These are phyloP conservation scores for Ceratocystis diversiconidia DNA, from an alignment of 2,329 filamentous ascomycete species.

Conservation along the genomic window DNA sequence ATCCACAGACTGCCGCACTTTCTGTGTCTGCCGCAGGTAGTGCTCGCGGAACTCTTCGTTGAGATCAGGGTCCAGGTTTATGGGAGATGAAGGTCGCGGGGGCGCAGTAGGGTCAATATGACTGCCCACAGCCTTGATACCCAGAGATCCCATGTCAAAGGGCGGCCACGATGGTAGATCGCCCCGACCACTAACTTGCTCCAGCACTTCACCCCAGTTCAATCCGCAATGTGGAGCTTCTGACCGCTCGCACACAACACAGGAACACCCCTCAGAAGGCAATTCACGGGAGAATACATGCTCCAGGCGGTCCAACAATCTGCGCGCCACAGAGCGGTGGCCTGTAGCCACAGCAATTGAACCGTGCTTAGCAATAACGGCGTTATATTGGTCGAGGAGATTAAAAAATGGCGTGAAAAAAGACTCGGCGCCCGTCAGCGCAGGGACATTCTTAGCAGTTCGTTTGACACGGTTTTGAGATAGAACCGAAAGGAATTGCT, in stretches of 20 bases:
- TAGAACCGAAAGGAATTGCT: conserved; percentile 53
- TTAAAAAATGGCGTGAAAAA: conserved; percentile 74
- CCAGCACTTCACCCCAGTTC: conserved; percentile 90
- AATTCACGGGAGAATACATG: conserved; percentile 90
- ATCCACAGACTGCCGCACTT: conserved; percentile 82
- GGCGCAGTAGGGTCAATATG: conserved; percentile 47
- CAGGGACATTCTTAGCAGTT: conserved; percentile 46
- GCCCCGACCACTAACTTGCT: conserved; percentile 77
- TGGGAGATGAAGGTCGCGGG: conserved; percentile 43
- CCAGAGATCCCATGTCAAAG: conserved; percentile 55
- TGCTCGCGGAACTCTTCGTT: conserved; percentile 87
- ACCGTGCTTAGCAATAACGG: conserved; percentile 67
- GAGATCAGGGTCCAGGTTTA: conserved; percentile 81
- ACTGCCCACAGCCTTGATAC: conserved; percentile 43
- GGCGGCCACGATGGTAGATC: conserved; percentile 83
- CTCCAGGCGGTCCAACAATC: conserved; percentile 77
- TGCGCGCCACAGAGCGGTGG: conserved; percentile 83
- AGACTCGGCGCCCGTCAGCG: conserved; percentile 51
- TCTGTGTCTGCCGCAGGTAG: conserved; percentile 81
- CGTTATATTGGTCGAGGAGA: conserved; percentile 72
- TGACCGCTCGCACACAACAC: conserved; percentile 61
- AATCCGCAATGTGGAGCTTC: conserved; percentile 55
- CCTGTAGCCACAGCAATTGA: conserved; percentile 91
- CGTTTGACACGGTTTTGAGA: conserved; percentile 37
- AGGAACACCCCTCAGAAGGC: conserved; percentile 70